Base-by-base conservation (phyloP, 768 basidiomycete species). In the Inosperma sp. region DNA sequence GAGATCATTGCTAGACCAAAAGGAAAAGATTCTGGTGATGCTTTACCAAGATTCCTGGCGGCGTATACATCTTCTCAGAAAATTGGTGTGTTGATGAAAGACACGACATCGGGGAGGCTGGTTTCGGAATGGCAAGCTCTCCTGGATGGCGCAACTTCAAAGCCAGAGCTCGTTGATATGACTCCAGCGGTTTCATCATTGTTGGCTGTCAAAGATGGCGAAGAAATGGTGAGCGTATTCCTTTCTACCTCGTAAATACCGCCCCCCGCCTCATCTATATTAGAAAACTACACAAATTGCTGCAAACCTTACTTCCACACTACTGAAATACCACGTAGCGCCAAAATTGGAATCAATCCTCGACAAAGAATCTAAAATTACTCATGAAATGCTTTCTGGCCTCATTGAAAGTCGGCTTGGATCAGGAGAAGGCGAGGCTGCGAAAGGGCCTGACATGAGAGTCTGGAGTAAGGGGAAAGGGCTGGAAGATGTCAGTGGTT, bases 391-490 rank as follows among this genome's bases (percentile, higher is more conserved):
- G 60, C 81, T 97, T 34, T 82, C 91, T 5, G 78, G 82, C 27
- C 83, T 92, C 65, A 86, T 97, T 41, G 95, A 99, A 69, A 78
- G 79, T 8, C 81, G 93, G 42, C 76, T 97, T 53, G 95, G 94
- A 9, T 89, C 86, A 16, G 88, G 87, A 35, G 86, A 88, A 59
- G 88, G 84, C 14, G 81, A 77, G 35, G 77, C 76, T 53, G 82
- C 81, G 2, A 92, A 89, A 61, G 86, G 86, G 2, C 90, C 93
- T 4, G 93, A 97, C 64, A 90, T 86, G 84, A 92, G 85, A 63
- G 82, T 95, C 14, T 97, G 95, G 93, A 80, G 76, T 59, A 84
- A 88, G 62, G 86, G 82, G 12, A 83, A 84, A 42, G 81, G 80
- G 5, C 63, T 91, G 27, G 81, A 75, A 50, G 85, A 90, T 44